Evolutionary conservation across 805 yeast species (phyloP), one percentile per base, ranked within the genome.

Genomic region (Priceomyces fermenticarens): DNA sequence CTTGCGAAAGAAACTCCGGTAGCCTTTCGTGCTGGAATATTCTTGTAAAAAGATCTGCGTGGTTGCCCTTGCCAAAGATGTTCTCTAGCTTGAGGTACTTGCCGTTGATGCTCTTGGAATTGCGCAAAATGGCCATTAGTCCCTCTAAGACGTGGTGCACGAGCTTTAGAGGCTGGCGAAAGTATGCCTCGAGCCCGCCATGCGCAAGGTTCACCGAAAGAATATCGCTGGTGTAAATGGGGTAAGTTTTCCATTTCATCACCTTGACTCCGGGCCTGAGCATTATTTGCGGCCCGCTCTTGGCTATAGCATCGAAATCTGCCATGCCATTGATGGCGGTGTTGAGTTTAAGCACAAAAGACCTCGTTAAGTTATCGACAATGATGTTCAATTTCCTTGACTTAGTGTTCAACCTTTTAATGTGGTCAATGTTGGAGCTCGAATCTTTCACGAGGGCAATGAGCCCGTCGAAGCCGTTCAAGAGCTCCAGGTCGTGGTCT

Each of bases 1-100:
- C 64, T 33, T 55, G 57, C 41, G 65, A 65, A 8, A 70, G 54
- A 20, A 61, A 60, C 17, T 72, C 69, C 1, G 67, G 63, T 26
- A 64, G 37, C 35, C 57, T 60, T 43, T 59, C 53, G 37, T 66
- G 61, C 38, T 56, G 68, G 2, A 76, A 57, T 5, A 48, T 45
- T 8, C 72, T 68, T 36, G 75, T 68, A 30, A 85, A 66, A 15
- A 72, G 62, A 17, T 65, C 57, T 0, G 90, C 72, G 36, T 70
- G 67, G 20, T 68, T 64, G 0, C 96, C 96, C 49, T 83, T 78
- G 10, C 80, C 73, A 34, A 71, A 78, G 2, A 74, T 59, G 43
- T 81, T 77, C 30, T 82, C 80, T 25, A 81, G 62, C 47, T 79
- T 69, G 20, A 77, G 39, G 26, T 52, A 41, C 14, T 41, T 25